Base-by-base conservation (phyloP, 2,329 filamentous ascomycete species). In the Exophiala oligosperma region DNA sequence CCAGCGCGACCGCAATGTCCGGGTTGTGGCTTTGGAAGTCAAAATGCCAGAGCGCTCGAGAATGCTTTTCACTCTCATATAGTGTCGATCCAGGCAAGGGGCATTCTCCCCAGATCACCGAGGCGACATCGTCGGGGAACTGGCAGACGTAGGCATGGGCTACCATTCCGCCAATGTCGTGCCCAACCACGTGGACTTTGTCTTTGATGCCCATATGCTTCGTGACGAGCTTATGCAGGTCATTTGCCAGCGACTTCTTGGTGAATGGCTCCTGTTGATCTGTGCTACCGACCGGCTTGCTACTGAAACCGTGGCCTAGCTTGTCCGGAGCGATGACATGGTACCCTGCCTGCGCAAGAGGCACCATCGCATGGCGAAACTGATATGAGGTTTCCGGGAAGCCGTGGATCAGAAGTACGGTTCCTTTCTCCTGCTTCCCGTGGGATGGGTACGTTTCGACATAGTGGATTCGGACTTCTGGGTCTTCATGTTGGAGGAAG, bases 91-190 rank as follows among this genome's bases (percentile, higher is more conserved):
- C 71, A 0, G 76, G 76, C 1, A 79, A 67, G 1, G 74, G 75
- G 56, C 73, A 77, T 62, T 79, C 76, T 12, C 74, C 76, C 73
- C 73, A 77, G 11, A 67, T 72, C 14, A 78, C 69, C 49, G 69
- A 75, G 1, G 69, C 37, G 69, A 59, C 1, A 70, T 50, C 23
- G 1, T 56, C 63, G 0, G 76, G 68, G 46, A 73, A 74, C 1
- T 68, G 70, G 1, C 68, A 64, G 3, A 72, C 76, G 57, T 76
- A 76, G 3, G 75, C 72, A 57, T 75, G 74, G 0, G 75, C 74
- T 26, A 80, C 72, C 76, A 79, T 79, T 43, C 76, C 77, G 14
- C 77, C 76, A 21, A 80, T 79, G 54, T 80, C 77, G 52, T 81
- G 76, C 8, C 77, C 77, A 0, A 80, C 72, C 2, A 79, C 64